Conservation (phyloP, 495 filamentous ascomycete species). For the Cercophora scortea region DNA sequence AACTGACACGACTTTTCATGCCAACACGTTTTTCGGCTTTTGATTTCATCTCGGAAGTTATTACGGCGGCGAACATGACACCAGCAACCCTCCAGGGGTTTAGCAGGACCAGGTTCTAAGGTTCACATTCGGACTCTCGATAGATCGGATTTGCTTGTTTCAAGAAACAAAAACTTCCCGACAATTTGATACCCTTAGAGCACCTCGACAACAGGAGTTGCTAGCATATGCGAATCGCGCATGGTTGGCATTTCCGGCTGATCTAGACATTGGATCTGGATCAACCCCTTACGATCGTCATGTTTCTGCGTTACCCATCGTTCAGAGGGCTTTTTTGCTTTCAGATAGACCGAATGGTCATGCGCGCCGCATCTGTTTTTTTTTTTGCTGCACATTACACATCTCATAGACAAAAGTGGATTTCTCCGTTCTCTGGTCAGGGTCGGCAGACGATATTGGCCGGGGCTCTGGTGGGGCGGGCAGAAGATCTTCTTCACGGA, state of each 20-base stretch:
- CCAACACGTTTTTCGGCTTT: slow-evolving; percentile 6
- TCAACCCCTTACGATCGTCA: slow-evolving; percentile 29
- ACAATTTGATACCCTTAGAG: slow-evolving; percentile 39
- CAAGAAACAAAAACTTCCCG: slow-evolving; percentile 10
- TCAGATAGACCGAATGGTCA: slow-evolving; percentile 33
- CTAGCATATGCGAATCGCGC: slow-evolving; percentile 16
- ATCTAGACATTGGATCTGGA: slow-evolving; percentile 25
- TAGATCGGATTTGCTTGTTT: slow-evolving; percentile 24
- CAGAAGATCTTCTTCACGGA: too few relatives aligned
- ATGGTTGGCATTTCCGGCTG: slow-evolving; percentile 21
- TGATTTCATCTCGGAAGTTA: slow-evolving; percentile 14
- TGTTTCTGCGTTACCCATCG: slow-evolving; percentile 33
- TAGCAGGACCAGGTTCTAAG: slow-evolving; percentile 16
- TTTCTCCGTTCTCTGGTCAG: slow-evolving; percentile 44
- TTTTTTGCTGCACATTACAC: slow-evolving; percentile 23
- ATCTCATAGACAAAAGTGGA: slow-evolving; percentile 56
- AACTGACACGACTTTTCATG: neutral
- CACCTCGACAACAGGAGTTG: slow-evolving; percentile 19
- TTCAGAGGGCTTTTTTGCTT: slow-evolving; percentile 34
- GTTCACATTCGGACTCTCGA: slow-evolving; percentile 21
- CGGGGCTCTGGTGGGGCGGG: neutral
- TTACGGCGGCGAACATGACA: slow-evolving; percentile 27
- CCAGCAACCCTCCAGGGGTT: slow-evolving; percentile 9
- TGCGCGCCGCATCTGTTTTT: slow-evolving; percentile 23
- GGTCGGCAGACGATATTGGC: slow-evolving; percentile 17